Base-by-base conservation (phyloP, 345 rosid genomes). In the Brassica juncea region DNA sequence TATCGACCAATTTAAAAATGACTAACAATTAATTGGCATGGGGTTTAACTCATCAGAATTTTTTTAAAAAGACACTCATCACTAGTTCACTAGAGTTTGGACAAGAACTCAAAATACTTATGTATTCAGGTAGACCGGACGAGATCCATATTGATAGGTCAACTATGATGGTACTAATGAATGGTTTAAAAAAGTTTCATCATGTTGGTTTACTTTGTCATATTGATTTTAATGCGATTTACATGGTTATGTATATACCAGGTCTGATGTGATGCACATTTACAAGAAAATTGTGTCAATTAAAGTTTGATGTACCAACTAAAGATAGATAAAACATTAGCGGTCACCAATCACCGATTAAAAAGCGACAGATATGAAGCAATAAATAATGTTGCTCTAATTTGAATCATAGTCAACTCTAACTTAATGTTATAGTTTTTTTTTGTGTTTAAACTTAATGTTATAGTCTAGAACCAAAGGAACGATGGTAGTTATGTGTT, bases 301-400 rank as follows among this genome's bases (percentile, higher is more conserved):
- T 27, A 35, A 54, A 54, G 28, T 64, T 28, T 39, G 60, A 71
- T 72, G 72, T 72, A 64, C 52, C 61, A 78, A 66, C 72, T 30
- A 78, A 71, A 65, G 52, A 71, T 71, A 10, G 72, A 78, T 30
- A 72, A 42, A 78, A 78, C 72, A 72, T 57, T 12, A 57, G 44
- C 73, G 68, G 77, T 60, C 73, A 72, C 68, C 14, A 44, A 37
- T 64, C 52, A 72, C 61, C 73, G 11, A 58, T 44, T 65, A 19
- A 34, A 14, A 30, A 66, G 35, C 15, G 73, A 66, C 77, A 39
- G 12, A 66, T 30, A 8, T 66, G 37, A 72, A 65, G 42, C 25
- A 23, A 23, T 23, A 23, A 39, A 39, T 39, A 39, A 34, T 8
- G 54, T n/a, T 49, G 44, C 44, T 52, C 19, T 42, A 32, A 61